phyloP scores from a whole-genome alignment of 306 rosid genomes.

The barrel medic (Medicago truncatula) region DNA sequence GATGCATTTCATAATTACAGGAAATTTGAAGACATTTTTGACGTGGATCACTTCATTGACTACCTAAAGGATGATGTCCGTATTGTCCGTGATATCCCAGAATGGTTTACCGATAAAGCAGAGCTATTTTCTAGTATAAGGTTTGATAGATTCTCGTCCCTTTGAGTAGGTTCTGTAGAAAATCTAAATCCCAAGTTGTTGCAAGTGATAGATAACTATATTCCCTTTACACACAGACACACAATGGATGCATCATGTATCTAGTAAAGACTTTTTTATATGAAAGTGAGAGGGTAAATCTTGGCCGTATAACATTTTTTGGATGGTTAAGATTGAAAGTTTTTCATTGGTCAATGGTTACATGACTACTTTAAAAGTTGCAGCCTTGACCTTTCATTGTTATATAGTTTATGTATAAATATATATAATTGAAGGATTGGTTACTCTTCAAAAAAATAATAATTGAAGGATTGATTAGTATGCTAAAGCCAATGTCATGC shows the following conservation, averaged over 20 bases:
- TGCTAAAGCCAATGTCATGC: constrained; percentile 4
- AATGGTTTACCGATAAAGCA: constrained; percentile 95
- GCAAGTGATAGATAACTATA: constrained; percentile 17
- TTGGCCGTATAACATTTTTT: background rate
- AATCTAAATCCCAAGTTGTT: constrained; percentile 17
- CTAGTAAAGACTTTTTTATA: background rate
- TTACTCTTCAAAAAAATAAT: background rate
- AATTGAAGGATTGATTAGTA: background rate
- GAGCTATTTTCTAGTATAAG: constrained; percentile 95
- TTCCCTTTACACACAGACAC: background rate
- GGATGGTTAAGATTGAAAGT: background rate
- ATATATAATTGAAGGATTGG: background rate
- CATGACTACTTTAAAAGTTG: background rate
- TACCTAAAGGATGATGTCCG: constrained; percentile 91
- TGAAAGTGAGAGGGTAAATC: background rate
- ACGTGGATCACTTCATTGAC: constrained; percentile 96
- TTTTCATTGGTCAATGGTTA: background rate
- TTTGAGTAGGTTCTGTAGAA: constrained; percentile 26
- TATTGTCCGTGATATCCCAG: constrained; percentile 94
- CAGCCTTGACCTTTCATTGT: constrained; percentile 1
- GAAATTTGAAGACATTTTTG: constrained; percentile 97
- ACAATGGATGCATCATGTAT: background rate
- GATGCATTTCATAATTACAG: constrained; percentile 58
- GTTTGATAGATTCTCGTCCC: constrained; percentile 50
- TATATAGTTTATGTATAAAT: background rate